Evolutionary conservation across 75 land plant species (phyloP), one percentile per base, ranked within the genome.

Genomic region (Pinus albicaulis): DNA sequence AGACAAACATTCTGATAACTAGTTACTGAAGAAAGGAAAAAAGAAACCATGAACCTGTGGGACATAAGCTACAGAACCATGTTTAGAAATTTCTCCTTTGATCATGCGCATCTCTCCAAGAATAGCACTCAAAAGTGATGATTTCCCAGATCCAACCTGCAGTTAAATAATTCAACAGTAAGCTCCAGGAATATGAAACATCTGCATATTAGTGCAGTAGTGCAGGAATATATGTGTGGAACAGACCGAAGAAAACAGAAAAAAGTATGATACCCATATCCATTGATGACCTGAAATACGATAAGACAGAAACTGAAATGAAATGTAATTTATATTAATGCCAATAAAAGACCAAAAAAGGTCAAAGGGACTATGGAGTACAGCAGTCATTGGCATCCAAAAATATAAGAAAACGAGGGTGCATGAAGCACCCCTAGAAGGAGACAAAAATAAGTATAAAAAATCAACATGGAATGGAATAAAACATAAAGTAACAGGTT

Each of bases 61-160:
- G 5, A 86, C 91, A 86, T 87, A 93, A 71, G 91, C 86, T 73
- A 76, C 57, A 64, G 88, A 80, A 70, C 93, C 93, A 71, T 71
- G 44, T 63, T 68, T 36, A 57, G 60, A 65, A n/a, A 76, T 44
- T n/a, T 62, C 13, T 36, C 82, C 87, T 64, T 55, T 53, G 26
- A 86, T 53, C 28, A 82, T 77, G 56, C 73, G 72, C 89, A 88
- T 94, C 77, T 96, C 99, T 63, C 93, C 87, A 22, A 96, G 84
- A 78, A 92, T 79, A 23, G 92, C 82, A 78, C 81, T 81, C 56
- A 94, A 74, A 55, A 96, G 69, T 22, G 99, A 96, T 74, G 95
- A 90, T 64, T 96, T 96, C 16, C 99, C 98, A 15, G 92, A 83
- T 72, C 95, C 98, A 76, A 94, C 82, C 87, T 84, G 74, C 10